These are phyloP conservation scores for Bacidia rubella DNA, from an alignment of 495 filamentous ascomycete species.

Conservation along the genomic window DNA sequence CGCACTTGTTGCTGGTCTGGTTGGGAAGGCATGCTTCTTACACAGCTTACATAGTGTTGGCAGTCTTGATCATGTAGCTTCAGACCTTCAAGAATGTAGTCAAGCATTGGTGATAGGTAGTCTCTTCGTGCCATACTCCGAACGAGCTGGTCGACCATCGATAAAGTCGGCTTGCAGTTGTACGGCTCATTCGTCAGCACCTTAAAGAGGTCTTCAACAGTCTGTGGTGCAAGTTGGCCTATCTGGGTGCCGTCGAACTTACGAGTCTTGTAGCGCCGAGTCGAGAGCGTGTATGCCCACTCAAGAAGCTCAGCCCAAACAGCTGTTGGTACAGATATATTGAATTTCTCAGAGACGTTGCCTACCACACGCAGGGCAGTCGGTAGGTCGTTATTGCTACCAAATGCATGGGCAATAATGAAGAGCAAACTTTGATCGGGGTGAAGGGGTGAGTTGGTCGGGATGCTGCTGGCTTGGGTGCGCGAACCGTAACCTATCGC, in stretches of 20 bases:
- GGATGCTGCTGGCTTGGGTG: constrained; percentile 16
- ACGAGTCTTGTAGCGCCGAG: constrained; percentile 16
- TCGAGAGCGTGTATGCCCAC: constrained; percentile 42
- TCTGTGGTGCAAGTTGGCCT: constrained; percentile 27
- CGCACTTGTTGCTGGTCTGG: background rate
- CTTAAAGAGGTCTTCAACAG: constrained; percentile 34
- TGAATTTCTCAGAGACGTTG: constrained; percentile 42
- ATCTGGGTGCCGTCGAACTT: constrained; percentile 11
- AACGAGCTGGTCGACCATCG: constrained; percentile 39
- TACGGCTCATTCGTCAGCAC: constrained; percentile 45
- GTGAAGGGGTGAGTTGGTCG: constrained; percentile 35
- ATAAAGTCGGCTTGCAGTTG: constrained; percentile 39
- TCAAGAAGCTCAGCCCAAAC: constrained; percentile 47
- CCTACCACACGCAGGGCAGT: constrained; percentile 41
- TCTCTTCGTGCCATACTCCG: constrained; percentile 20
- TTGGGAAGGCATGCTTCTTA: background rate
- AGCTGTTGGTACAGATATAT: constrained; percentile 31
- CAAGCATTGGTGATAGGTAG: background rate
- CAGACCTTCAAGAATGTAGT: background rate
- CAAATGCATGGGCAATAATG: constrained; percentile 44
- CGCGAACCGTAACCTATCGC: constrained; percentile 16
- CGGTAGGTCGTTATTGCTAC: constrained; percentile 41
- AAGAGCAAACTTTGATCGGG: constrained; percentile 41
- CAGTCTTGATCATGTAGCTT: background rate
- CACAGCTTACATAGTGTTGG: background rate